Conservation (phyloP, 2,329 filamentous ascomycete species). For the Boeremia exigua region DNA sequence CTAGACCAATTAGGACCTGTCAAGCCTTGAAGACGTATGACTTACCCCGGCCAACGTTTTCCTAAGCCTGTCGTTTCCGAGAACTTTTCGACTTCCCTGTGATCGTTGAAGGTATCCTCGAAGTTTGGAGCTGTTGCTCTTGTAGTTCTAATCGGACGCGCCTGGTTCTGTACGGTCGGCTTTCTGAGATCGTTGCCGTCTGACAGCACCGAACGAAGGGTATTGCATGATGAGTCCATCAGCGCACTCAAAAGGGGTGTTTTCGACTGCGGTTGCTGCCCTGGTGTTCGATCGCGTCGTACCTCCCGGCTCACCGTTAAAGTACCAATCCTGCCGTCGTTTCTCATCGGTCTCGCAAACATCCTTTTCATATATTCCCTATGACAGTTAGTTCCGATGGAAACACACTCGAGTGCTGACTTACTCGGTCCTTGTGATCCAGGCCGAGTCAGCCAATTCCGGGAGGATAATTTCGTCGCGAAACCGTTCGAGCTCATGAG, state of each 20-base stretch:
- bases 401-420: neutral
- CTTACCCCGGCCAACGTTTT: constrained; percentile 34
- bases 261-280: neutral
- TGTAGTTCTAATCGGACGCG: constrained; percentile 20
- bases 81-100: constrained; percentile 27
- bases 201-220: neutral
- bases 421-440: neutral
- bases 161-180: neutral
- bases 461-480: constrained; percentile 1
- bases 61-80: constrained; percentile 33
- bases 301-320: neutral
- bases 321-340: constrained; percentile 20
- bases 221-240: neutral
- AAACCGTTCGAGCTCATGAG: constrained; percentile 18
- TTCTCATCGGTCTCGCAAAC: constrained; percentile 20
- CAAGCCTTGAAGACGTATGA: neutral
- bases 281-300: neutral
- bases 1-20: neutral
- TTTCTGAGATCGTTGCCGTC: neutral
- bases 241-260: neutral
- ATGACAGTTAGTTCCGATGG: constrained; percentile 1
- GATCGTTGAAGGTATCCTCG: neutral
- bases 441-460: neutral
- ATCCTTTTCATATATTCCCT: constrained; percentile 21
- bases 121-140: constrained; percentile 11